These are phyloP conservation scores for Neofusicoccum parvum DNA, from an alignment of 2,329 filamentous ascomycete genomes.

Conservation along the genomic window DNA sequence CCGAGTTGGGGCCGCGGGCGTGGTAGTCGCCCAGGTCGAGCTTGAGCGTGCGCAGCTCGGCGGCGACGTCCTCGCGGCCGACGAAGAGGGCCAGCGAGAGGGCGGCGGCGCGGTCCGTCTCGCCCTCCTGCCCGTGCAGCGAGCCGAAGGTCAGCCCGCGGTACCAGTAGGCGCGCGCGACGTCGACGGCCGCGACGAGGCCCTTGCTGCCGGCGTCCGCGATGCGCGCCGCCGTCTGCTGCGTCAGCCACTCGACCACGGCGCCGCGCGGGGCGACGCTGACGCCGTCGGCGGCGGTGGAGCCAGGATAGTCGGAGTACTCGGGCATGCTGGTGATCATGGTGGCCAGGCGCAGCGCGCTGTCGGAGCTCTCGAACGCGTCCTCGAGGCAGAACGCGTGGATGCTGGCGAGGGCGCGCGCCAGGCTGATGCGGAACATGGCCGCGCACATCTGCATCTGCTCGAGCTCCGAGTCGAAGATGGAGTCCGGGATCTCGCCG, in stretches of 20 bases:
- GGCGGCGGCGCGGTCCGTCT: constrained; percentile 4
- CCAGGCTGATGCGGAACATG: not conserved
- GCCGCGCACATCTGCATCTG: not conserved
- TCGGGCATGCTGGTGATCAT: not conserved
- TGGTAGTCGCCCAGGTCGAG: not conserved
- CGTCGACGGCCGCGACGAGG: not conserved
- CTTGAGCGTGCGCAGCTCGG: not conserved
- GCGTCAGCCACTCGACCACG: not conserved
- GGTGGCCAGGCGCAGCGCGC: not conserved
- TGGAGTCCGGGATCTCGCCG: not conserved
- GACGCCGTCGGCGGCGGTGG: not conserved
- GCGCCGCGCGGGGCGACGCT: not conserved
- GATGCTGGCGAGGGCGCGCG: not conserved
- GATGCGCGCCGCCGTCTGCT: not conserved
- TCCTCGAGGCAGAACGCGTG: not conserved
- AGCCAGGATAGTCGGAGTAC: not conserved
- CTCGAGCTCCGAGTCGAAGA: not conserved
- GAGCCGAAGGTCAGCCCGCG: not conserved
- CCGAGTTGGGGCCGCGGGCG: too few species aligned
- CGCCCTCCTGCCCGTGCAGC: not conserved
- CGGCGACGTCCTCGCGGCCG: not conserved
- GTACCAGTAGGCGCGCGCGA: constrained; percentile 1
- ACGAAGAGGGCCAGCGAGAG: not conserved
- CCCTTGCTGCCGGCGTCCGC: not conserved
- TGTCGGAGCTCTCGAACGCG: not conserved